Conservation (phyloP, 176 grass and related monocot genomes). For the Alopecurus myosuroides region DNA sequence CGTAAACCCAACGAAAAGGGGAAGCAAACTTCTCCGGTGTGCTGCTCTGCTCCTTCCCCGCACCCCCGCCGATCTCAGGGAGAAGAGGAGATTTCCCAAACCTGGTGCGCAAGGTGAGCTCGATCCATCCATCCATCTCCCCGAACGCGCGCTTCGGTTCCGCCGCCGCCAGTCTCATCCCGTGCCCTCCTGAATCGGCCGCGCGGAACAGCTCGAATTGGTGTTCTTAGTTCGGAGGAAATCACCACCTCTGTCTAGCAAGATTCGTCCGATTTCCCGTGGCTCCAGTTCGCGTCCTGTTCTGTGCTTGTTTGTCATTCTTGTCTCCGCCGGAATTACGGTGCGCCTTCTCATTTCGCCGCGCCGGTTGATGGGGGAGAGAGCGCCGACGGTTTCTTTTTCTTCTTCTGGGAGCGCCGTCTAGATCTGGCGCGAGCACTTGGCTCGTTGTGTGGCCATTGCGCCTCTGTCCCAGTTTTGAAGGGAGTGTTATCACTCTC, state of each 20-base stretch:
- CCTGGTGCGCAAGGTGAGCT: slow-evolving; percentile 3
- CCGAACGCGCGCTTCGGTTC: background rate
- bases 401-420: background rate
- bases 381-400: background rate
- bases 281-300: background rate
- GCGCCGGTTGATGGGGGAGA: background rate
- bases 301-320: background rate
- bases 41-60: background rate
- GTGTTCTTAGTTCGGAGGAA: background rate
- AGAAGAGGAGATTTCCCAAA: background rate
- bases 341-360: background rate
- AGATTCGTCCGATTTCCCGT: background rate
- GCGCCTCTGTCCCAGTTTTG: background rate
- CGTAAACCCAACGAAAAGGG: slow-evolving; percentile 18
- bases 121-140: background rate
- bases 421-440: background rate
- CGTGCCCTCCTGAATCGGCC: too few species aligned
- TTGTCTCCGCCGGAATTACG: background rate
- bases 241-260: background rate
- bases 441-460: background rate
- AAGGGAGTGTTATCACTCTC: background rate
- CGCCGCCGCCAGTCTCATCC: too few species aligned
- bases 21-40: slow-evolving; percentile 6
- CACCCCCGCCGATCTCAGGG: background rate
- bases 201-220: background rate